Base-by-base conservation (phyloP, 179 eudicot genomes). In the Amaranthus tricolor region DNA sequence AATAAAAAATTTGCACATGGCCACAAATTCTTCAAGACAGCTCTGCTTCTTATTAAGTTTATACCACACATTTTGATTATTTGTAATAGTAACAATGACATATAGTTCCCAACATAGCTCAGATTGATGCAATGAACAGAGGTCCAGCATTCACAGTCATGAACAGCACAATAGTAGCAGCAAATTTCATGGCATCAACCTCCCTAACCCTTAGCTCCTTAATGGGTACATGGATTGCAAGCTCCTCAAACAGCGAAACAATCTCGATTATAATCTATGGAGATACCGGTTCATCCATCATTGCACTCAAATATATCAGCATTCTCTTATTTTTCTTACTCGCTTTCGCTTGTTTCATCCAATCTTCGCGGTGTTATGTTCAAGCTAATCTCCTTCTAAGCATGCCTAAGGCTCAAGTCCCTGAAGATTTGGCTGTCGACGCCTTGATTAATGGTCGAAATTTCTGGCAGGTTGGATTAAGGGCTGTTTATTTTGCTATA, bases 401-500 rank as follows among this genome's bases (percentile, higher is more conserved):
- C 80, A 85, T 85, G 87, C 91, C 90, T 0, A 62, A 78, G 54
- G 70, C 77, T 7, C 82, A 83, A 24, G 72, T 83, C 50, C 87
- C 87, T 0, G 74, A 73, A 6, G 68, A 43, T 10, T 59, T 63
- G 21, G 80, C 86, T 2, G 71, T 86, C 59, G 77, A 69, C 56
- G 86, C 85, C 0, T 83, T 91, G 48, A 72, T 84, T 15, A 62
- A 63, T 31, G 93, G 82, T 24, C 78, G 84, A 52, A 74, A 81
- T 56, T 91, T 81, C 74, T 91, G 93, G 91, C 73, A 78, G 6
- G 44, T 86, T 16, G 92, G 96, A 9, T 62, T 88, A 43, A 79
- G 91, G 8, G 84, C 90, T 0, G 75, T 83, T 31, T 83, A 83
- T 76, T 86, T 88, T 56, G 94, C 92, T 5, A 62, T 74, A 21